Evolutionary conservation across 2,329 filamentous ascomycete genomes (phyloP).

Genomic region (Biscogniauxia sp.): DNA sequence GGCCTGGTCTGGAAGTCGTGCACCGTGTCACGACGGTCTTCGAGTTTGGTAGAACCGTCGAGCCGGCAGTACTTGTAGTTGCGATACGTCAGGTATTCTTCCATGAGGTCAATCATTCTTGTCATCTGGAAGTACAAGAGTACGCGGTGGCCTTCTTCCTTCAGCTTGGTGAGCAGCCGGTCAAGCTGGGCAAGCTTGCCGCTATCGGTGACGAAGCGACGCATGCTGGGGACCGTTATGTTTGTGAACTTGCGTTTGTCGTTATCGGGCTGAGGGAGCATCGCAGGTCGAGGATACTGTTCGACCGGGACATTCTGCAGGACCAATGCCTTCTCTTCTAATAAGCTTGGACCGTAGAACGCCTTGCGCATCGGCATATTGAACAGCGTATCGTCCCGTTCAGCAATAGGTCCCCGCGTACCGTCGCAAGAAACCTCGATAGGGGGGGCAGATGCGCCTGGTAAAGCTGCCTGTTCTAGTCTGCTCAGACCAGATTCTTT

Average conservation of each 20-base stretch:
- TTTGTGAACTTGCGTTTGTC: slow-evolving; percentile 84
- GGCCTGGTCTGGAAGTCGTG: slow-evolving; percentile 92
- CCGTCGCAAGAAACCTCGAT: slow-evolving; percentile 77
- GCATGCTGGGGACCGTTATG: slow-evolving; percentile 93
- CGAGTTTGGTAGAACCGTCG: slow-evolving; percentile 94
- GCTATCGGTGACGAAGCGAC: slow-evolving; percentile 93
- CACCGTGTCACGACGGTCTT: slow-evolving; percentile 94
- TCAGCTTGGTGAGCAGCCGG: slow-evolving; percentile 80
- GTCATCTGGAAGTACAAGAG: slow-evolving; percentile 99
- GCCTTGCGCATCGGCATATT: slow-evolving; percentile 71
- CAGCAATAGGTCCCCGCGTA: slow-evolving; percentile 55
- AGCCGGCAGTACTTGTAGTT: slow-evolving; percentile 98
- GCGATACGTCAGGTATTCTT: slow-evolving; percentile 96
- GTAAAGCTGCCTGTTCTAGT: slow-evolving; percentile 77
- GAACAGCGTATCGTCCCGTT: slow-evolving; percentile 75
- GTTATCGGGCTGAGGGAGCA: slow-evolving; percentile 77
- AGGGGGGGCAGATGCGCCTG: slow-evolving; percentile 80
- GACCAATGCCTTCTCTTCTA: slow-evolving; percentile 74
- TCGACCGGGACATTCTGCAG: slow-evolving; percentile 66
- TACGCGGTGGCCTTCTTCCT: slow-evolving; percentile 89
- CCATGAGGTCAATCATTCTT: slow-evolving; percentile 98
- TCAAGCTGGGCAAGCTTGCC: slow-evolving; percentile 94
- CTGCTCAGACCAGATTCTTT: slow-evolving; percentile 68
- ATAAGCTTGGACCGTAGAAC: slow-evolving; percentile 63
- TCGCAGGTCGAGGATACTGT: slow-evolving; percentile 59